Percentiles rank a stretch among this genome's conserved stretches.
Evolutionary conservation across 192 early-diverging fungal genomes (phyloP).

Genomic region (Dissophora globulifera): DNA sequence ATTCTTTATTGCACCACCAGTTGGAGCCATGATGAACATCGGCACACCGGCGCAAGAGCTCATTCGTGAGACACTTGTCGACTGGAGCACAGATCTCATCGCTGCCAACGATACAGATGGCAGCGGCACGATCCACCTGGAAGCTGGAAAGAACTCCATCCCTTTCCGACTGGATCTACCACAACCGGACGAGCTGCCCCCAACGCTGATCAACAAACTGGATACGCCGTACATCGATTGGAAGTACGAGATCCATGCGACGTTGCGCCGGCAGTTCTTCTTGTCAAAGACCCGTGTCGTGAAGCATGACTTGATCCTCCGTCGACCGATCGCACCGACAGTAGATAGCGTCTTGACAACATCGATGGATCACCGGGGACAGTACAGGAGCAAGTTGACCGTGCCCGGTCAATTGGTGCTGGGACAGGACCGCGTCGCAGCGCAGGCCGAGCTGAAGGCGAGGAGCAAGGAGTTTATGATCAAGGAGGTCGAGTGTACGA

Average conservation of each 20-base stretch:
- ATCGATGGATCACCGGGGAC: constrained; percentile 36
- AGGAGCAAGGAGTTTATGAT: constrained; percentile 47
- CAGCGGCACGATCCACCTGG: constrained; percentile 21
- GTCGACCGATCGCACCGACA: constrained; percentile 28
- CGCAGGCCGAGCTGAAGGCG: constrained; percentile 32
- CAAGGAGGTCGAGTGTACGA: constrained; percentile 42
- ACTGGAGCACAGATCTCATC: constrained; percentile 21
- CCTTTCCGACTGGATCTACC: constrained; percentile 50
- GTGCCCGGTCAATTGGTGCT: constrained; percentile 34
- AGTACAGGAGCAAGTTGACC: constrained; percentile 42
- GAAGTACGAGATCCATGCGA: constrained; percentile 54
- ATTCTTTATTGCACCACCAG: too few relatives aligned
- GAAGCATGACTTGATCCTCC: constrained; percentile 46
- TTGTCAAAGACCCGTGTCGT: constrained; percentile 44
- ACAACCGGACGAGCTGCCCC: constrained; percentile 16
- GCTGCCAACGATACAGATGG: constrained; percentile 50
- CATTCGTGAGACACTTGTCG: constrained; percentile 21
- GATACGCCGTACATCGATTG: constrained; percentile 48
- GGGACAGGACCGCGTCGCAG: constrained; percentile 40
- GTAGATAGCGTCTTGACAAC: constrained; percentile 14
- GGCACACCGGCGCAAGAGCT: constrained; percentile 21
- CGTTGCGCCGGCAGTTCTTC: constrained; percentile 39
- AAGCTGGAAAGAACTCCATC: constrained; percentile 38
- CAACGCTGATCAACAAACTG: constrained; percentile 52
- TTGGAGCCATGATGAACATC: constrained; percentile 39